Evolutionary conservation across 768 basidiomycete genomes (phyloP).

Genomic region (Polyporus arcularius): DNA sequence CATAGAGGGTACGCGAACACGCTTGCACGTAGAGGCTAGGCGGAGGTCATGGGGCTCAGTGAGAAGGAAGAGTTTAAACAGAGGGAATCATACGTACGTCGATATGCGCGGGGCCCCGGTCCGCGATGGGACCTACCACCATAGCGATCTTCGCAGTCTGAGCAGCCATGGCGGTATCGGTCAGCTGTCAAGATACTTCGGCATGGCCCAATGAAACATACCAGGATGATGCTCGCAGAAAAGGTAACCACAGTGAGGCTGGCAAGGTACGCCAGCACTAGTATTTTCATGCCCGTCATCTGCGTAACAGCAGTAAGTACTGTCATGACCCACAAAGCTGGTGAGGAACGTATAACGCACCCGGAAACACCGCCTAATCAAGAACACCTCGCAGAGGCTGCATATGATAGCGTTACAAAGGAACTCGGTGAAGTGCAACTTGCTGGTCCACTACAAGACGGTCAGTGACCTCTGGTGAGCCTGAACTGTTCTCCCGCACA

Average conservation of each 20-base stretch:
- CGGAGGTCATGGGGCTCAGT: too few relatives aligned
- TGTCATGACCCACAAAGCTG: not conserved
- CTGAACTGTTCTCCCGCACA: not conserved
- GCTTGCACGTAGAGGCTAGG: slow-evolving; percentile 22
- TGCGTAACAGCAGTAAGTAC: slow-evolving; percentile 16
- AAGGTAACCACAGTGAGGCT: slow-evolving; percentile 36
- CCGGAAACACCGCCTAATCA: slow-evolving; percentile 54
- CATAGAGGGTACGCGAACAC: slow-evolving; percentile 21
- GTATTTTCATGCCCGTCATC: slow-evolving; percentile 42
- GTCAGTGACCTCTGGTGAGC: not conserved
- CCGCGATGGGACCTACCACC: not conserved
- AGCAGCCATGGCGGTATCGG: not conserved
- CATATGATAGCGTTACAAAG: slow-evolving; percentile 51
- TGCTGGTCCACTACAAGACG: slow-evolving; percentile 31
- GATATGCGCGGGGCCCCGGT: not conserved
- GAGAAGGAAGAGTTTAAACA: too few relatives aligned
- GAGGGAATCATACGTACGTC: slow-evolving; percentile 6
- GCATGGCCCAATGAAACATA: slow-evolving; percentile 7
- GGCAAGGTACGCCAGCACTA: slow-evolving; percentile 38
- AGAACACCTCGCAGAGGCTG: slow-evolving; percentile 49
- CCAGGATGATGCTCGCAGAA: slow-evolving; percentile 44
- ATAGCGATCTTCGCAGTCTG: slow-evolving; percentile 17
- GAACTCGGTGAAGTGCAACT: slow-evolving; percentile 46
- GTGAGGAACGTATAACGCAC: slow-evolving; percentile 26
- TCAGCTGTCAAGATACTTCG: not conserved